phyloP scores from a whole-genome alignment of 73 alveolate genomes.

The Tetrahymena borealis region DNA sequence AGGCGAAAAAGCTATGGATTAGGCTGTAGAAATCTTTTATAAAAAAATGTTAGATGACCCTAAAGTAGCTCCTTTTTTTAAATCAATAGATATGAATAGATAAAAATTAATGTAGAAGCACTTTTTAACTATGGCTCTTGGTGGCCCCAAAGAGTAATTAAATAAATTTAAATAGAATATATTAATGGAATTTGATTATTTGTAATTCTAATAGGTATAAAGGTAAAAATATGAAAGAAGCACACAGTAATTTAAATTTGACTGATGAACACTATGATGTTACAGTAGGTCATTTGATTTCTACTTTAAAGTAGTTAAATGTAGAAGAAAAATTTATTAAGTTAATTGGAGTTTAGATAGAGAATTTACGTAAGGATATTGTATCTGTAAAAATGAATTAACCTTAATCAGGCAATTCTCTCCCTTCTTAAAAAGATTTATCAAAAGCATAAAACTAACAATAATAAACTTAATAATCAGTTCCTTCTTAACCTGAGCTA shows the following conservation, averaged over 20 bases:
- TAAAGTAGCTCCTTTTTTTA: neutral
- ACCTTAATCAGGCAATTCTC: neutral
- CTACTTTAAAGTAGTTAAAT: neutral
- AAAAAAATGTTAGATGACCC: neutral
- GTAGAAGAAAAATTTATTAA: neutral
- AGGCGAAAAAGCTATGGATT: neutral
- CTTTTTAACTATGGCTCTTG: neutral
- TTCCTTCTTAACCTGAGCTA: neutral
- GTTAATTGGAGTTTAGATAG: neutral
- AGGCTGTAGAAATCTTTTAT: neutral
- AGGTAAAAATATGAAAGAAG: neutral
- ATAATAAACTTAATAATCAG: neutral
- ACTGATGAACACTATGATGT: neutral
- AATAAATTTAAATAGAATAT: neutral
- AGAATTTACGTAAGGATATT: neutral
- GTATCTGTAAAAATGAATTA: neutral
- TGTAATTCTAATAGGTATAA: neutral
- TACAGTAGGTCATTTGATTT: neutral
- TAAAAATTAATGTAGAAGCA: neutral
- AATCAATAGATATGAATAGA: neutral
- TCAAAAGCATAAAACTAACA: neutral
- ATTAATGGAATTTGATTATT: neutral
- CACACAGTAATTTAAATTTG: neutral
- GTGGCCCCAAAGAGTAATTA: neutral
- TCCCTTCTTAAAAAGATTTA: neutral